Conservation (phyloP, 1,284 basidiomycete genomes). For the Erythrobasidium hasegawianum region DNA sequence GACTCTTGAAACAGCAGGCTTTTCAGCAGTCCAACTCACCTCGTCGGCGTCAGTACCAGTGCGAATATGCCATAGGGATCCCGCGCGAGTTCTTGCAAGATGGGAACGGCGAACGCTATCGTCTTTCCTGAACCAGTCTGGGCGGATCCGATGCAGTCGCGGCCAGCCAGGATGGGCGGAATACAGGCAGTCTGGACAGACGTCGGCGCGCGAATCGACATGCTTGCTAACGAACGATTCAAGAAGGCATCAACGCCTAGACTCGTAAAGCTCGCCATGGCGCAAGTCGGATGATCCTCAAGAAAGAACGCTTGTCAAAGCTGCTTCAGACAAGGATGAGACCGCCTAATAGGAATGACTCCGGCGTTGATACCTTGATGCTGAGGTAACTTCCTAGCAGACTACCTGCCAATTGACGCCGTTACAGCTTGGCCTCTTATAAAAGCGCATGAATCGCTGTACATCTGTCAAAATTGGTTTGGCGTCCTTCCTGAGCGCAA, state of each 20-base stretch:
- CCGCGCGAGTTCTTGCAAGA: constrained; percentile 77
- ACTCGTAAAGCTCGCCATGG: constrained; percentile 55
- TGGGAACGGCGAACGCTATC: constrained; percentile 92
- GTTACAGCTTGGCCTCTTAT: no score
- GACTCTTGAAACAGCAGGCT: not conserved
- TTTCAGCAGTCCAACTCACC: constrained; percentile 54
- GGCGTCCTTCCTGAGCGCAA: no score
- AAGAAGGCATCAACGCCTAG: constrained; percentile 73
- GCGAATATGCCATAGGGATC: constrained; percentile 95
- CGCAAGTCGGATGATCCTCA: not conserved
- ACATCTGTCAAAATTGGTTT: no score
- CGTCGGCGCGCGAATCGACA: constrained; percentile 83
- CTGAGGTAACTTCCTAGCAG: no score
- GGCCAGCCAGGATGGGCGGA: constrained; percentile 76
- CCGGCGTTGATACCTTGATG: no score
- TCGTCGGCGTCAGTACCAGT: constrained; percentile 86
- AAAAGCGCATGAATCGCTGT: no score
- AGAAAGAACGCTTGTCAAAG: not conserved
- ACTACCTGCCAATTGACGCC: no score
- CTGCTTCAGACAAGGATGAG: no score
- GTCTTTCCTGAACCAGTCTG: constrained; percentile 99
- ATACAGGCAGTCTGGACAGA: constrained; percentile 88
- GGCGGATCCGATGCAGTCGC: constrained; percentile 93
- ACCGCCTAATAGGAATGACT: no score
- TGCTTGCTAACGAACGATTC: constrained; percentile 65